A percentile compares a stretch with the other conserved stretches of the same genome.
phyloP scores from a whole-genome alignment of 176 grass and related monocot species.

The Miscanthus lutarioriparius region DNA sequence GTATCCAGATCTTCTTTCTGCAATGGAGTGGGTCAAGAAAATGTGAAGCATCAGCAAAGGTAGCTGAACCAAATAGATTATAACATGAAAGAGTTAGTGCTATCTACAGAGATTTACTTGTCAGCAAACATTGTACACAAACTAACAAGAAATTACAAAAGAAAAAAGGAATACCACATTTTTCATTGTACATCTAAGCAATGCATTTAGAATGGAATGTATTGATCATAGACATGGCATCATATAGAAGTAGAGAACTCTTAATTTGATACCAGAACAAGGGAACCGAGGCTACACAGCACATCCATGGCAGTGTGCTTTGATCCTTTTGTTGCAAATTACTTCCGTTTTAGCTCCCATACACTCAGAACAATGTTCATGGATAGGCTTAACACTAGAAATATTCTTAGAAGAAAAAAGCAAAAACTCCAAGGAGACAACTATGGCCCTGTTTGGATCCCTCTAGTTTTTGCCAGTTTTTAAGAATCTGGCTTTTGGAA shows the following conservation, averaged over 20 bases:
- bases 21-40: not conserved
- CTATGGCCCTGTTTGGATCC: no score
- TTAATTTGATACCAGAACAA: no score
- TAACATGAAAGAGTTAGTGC: not conserved
- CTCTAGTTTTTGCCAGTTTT: no score
- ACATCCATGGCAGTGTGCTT: not conserved
- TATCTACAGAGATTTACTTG: not conserved
- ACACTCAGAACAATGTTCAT: not conserved
- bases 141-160: conserved; percentile 20
- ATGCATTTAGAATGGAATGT: not conserved
- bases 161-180: not conserved
- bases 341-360: not conserved
- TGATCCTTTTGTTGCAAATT: not conserved
- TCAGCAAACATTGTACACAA: not conserved
- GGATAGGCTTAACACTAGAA: no score
- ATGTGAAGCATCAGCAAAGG: conserved; percentile 25
- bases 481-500: no score
- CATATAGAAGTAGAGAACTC: no score
- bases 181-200: not conserved
- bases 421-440: no score
- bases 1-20: conserved; percentile 54
- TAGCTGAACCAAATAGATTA: not conserved
- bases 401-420: no score
- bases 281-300: not conserved
- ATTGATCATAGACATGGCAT: not conserved